Conservation (phyloP, 352 stramenopile genomes). For the Globisporangium solare region DNA sequence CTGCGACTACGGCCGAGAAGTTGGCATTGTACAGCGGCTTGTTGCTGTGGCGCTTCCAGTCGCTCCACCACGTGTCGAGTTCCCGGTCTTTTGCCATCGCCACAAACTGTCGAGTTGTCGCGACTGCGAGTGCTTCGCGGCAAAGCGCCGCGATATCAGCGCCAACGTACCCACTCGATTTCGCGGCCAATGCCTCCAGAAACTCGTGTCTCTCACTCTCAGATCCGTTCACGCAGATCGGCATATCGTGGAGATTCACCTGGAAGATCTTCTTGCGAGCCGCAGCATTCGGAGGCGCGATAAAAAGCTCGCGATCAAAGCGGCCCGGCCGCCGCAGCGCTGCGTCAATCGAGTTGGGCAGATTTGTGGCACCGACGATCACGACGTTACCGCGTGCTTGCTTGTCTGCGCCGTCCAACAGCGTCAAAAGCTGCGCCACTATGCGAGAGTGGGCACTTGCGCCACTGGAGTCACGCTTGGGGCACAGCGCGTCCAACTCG, state of each 20-base stretch:
- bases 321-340: conserved; percentile 70
- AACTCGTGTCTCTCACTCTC: conserved; percentile 22
- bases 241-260: conserved; percentile 44
- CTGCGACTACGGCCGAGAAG: conserved; percentile 39
- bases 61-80: conserved; percentile 50
- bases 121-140: conserved; percentile 63
- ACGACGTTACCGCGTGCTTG: conserved; percentile 83
- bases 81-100: conserved; percentile 42
- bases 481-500: conserved; percentile 94
- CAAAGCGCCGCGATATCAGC: conserved; percentile 78
- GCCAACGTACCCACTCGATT: conserved; percentile 72
- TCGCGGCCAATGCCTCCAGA: conserved; percentile 31
- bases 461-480: conserved; percentile 75
- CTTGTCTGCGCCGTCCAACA: conserved; percentile 91
- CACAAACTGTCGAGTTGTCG: conserved; percentile 61
- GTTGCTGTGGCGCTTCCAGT: conserved; percentile 40
- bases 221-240: conserved; percentile 17
- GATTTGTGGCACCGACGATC: conserved; percentile 93
- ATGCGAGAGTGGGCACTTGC: conserved; percentile 64
- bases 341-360: conserved; percentile 90
- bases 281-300: conserved; percentile 38
- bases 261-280: conserved; percentile 60
- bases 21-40: conserved; percentile 33
- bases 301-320: conserved; percentile 78
- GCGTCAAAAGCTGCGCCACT: conserved; percentile 93